These are phyloP conservation scores for Haplosporangium gracile DNA, from an alignment of 192 early-diverging fungal genomes.

Conservation along the genomic window DNA sequence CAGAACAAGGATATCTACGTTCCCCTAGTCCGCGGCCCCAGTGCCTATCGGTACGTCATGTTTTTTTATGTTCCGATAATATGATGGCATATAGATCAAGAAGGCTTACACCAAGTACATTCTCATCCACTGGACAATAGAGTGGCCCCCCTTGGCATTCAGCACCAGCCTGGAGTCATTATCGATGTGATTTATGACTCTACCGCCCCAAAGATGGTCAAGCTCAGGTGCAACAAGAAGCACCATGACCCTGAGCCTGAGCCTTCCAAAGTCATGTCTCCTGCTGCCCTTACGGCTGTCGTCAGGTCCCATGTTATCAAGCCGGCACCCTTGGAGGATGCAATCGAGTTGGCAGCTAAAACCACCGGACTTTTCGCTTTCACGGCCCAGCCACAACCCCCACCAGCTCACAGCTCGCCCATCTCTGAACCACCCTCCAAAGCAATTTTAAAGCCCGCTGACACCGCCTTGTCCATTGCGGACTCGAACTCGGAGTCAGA, in stretches of 20 bases:
- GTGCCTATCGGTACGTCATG: conserved; percentile 28
- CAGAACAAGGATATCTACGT: conserved; percentile 37
- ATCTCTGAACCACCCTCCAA: no score
- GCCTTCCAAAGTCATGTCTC: neutral
- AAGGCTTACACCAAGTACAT: neutral
- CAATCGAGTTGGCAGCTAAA: neutral
- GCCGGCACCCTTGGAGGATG: neutral
- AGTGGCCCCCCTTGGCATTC: conserved; percentile 35
- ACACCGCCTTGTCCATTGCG: no score
- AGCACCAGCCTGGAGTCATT: conserved; percentile 17
- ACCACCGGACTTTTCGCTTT: neutral
- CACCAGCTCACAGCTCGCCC: no score
- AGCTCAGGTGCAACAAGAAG: neutral
- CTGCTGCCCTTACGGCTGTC: neutral
- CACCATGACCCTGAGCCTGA: neutral
- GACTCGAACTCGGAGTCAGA: no score
- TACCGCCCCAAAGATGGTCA: neutral
- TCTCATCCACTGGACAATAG: conserved; percentile 4
- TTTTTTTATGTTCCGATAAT: neutral
- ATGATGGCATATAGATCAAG: neutral
- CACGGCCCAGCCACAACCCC: no score
- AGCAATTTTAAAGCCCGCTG: no score
- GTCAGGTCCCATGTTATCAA: neutral
- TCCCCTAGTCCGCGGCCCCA: conserved; percentile 18
- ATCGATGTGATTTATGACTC: conserved; percentile 36